A percentile compares a stretch with the other conserved stretches of the same genome.
These are phyloP conservation scores for Crithidia acanthocephali DNA, from an alignment of 208 protist genomes.

Conservation along the genomic window DNA sequence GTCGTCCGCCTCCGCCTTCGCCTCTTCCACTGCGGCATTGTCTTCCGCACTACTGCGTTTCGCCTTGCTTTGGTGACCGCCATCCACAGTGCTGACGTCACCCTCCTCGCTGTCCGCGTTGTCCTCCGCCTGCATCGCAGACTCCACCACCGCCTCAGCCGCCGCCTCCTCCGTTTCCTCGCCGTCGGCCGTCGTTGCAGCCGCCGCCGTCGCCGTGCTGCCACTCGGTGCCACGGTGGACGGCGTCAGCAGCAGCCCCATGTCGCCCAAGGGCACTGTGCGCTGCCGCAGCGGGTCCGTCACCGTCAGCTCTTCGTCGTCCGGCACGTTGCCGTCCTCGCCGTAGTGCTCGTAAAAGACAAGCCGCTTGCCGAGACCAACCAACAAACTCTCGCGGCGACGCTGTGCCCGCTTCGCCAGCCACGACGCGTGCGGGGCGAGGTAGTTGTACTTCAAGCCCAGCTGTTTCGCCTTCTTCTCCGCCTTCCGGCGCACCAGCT, in stretches of 20 bases:
- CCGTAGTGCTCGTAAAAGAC: conserved; percentile 62
- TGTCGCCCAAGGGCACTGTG: conserved; percentile 43
- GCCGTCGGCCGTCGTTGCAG: background rate
- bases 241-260: conserved; percentile 29
- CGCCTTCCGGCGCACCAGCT: conserved; percentile 79
- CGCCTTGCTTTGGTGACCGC: too few species aligned
- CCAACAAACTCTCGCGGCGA: conserved; percentile 68
- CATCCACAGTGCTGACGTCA: too few species aligned
- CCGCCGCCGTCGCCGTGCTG: background rate
- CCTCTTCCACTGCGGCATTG: background rate
- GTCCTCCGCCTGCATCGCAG: background rate
- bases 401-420: conserved; percentile 69
- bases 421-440: conserved; percentile 88
- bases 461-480: conserved; percentile 83
- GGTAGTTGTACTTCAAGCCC: conserved; percentile 86
- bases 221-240: background rate
- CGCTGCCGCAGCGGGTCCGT: conserved; percentile 54
- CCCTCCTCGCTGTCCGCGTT: background rate
- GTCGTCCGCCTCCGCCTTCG: too few species aligned
- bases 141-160: background rate
- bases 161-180: conserved; percentile 3
- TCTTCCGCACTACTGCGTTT: background rate
- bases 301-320: conserved; percentile 22
- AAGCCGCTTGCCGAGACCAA: conserved; percentile 70
- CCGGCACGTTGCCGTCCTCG: background rate